A percentile compares a stretch with the other conserved stretches of the same genome.
phyloP scores from a whole-genome alignment of 108 stramenopile species.

The Ochromonas danica region DNA sequence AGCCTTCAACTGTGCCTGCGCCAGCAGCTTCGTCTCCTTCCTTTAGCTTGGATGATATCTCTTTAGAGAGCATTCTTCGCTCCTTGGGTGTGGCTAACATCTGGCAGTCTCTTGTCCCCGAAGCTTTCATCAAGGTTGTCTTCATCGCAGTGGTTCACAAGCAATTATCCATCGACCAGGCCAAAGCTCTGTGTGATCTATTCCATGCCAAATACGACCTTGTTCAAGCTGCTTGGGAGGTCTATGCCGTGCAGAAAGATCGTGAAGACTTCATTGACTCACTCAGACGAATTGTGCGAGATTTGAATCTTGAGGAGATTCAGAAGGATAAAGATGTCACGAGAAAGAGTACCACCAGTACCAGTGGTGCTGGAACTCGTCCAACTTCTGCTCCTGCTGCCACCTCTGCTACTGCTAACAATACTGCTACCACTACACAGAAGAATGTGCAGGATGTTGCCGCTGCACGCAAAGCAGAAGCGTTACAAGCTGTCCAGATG shows the following conservation, averaged over 20 bases:
- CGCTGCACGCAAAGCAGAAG: not conserved
- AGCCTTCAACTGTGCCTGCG: not conserved
- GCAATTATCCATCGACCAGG: conserved; percentile 2
- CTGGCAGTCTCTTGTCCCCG: conserved; percentile 16
- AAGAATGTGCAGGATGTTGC: not conserved
- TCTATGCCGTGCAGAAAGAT: conserved; percentile 22
- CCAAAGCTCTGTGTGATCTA: conserved; percentile 25
- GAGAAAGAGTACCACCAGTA: not conserved
- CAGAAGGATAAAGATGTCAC: not conserved
- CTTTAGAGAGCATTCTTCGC: not conserved
- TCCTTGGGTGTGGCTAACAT: not conserved
- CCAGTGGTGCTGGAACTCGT: not conserved
- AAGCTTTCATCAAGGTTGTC: not conserved
- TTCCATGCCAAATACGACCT: conserved; percentile 33
- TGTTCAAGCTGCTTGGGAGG: conserved; percentile 32
- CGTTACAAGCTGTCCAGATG: not conserved
- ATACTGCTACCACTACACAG: not conserved
- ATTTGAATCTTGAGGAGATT: conserved; percentile 23
- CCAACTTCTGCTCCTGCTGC: not conserved
- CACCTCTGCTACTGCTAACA: not conserved
- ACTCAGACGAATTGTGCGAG: conserved; percentile 21
- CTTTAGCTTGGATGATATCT: conserved; percentile 7
- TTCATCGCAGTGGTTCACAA: not conserved
- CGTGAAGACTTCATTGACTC: conserved; percentile 26
- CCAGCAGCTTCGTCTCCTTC: not conserved